Evolutionary conservation across 2,329 filamentous ascomycete species (phyloP), one percentile per base, ranked within the genome.

Genomic region (Pyricularia grisea): DNA sequence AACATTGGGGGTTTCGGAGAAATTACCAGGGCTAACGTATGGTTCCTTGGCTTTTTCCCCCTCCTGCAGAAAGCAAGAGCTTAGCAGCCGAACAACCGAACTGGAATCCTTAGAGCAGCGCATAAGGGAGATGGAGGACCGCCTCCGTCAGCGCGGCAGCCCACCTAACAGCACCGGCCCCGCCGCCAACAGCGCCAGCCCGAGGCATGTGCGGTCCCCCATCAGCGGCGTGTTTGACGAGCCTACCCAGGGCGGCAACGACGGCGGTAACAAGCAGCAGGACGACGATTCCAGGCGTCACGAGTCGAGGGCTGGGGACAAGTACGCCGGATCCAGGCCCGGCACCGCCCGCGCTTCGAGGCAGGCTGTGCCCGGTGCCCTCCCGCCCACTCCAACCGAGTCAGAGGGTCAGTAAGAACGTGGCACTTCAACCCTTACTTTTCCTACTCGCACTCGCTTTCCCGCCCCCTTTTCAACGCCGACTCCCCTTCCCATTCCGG

Each of bases 41-140:
- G 2, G 20, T 6, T n/a, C 42, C 60, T 9, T 63, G 3, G 14
- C 27, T 33, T 17, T 36, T 36, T 36, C 25, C 14, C 60, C 60
- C 10, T 28, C 60, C 27, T 68, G 72, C 78, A 97, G 93, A 80
- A 95, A 95, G 81, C 88, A 93, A 76, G 86, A 87, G 70, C 89
- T 98, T 76, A 86, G 85, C 72, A 87, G 85, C 68, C 91, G 92
- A 77, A 88, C 87, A 69, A 87, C 88, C 72, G 92, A 97, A 79
- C 90, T 98, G 73, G 90, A 97, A 79, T 88, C 90, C 69, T 89
- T 98, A 75, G 93, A 97, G 80, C 88, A 88, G 68, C 90, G 89
- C 74, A 88, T 98, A 74, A 90, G 88, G 74, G 93, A 93, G 75
- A 93, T 95, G 80, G 94, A 97, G 80, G 86, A 91, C 73, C 90